These are phyloP conservation scores for Dryas integrifolia DNA, from an alignment of 331 rosid species.

Conservation along the genomic window DNA sequence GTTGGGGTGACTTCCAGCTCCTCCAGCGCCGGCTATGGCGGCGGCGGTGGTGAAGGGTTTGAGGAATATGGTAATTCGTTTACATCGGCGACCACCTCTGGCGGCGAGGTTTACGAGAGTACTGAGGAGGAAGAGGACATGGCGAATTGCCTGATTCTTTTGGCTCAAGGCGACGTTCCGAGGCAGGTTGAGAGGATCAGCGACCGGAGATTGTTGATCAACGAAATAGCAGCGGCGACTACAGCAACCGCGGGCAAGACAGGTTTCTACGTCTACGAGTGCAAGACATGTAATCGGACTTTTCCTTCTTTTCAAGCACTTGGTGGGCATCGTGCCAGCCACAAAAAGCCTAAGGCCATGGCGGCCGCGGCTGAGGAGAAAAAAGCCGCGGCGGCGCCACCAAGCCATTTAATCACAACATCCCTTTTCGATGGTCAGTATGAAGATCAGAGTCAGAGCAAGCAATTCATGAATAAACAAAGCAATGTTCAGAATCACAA, in stretches of 20 bases:
- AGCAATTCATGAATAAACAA: background rate
- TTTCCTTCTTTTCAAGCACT: conserved; percentile 93
- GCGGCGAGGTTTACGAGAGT: conserved; percentile 31
- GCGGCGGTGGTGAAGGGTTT: conserved; percentile 17
- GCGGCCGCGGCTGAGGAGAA: conserved; percentile 30
- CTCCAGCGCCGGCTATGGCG: conserved; percentile 31
- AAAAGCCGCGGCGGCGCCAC: background rate
- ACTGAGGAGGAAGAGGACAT: conserved; percentile 85
- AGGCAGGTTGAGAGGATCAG: too few species aligned
- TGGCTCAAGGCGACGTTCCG: conserved; percentile 52
- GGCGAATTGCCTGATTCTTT: conserved; percentile 87
- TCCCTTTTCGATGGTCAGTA: background rate
- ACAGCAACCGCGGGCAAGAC: conserved; percentile 3
- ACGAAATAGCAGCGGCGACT: too few species aligned
- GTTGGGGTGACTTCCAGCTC: conserved; percentile 42
- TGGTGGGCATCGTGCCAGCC: conserved; percentile 96
- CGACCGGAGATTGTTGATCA: too few species aligned
- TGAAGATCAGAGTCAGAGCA: conserved; percentile 5
- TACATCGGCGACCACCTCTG: conserved; percentile 44
- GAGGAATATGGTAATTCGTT: conserved; percentile 36
- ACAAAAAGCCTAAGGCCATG: conserved; percentile 56
- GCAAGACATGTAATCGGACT: conserved; percentile 85
- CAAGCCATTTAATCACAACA: background rate
- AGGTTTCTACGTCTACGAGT: conserved; percentile 56
- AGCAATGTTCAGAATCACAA: too few species aligned